Evolutionary conservation across 208 protist species (phyloP), one percentile per base, ranked within the genome.

Genomic region (Angomonas deanei): DNA sequence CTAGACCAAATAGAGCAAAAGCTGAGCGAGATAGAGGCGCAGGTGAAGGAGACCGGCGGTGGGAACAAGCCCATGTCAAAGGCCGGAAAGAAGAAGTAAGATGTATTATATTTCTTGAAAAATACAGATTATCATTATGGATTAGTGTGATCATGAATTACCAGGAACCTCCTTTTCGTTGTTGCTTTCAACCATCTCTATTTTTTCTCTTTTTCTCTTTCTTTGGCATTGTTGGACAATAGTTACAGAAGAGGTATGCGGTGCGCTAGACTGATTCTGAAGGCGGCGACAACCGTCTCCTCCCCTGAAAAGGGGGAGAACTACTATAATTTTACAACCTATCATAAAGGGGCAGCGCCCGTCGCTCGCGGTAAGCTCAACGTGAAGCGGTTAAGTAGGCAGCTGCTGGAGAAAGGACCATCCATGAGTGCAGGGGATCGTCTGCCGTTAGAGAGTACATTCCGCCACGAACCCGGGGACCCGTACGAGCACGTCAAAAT

Each of bases 1-100:
- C 72, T 96, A 0, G 86, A 86, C 66, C 62, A 70, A n/a, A 78
- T 93, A 28, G 91, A 96, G 64, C 63, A 74, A 38, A 86, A 85
- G 55, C 72, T 96, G 15, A 54, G 61, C 3, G 79, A 67, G 5
- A 74, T 96, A 47, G 91, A 96, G 57, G 76, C 75, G 36, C 88
- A 92, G 50, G 79, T 96, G 33, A 78, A 59, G 1, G 80, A 84
- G 26, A 10, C 28, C 0, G 58, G 69, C 26, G 50, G 26, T 15
- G 48, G 68, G 13, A 27, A 31, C 13, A 73, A 73, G 1, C 64
- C 78, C 27, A 24, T 55, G 10, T 74, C 76, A 5, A 74, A 75
- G 61, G 42, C 59, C 6, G 30, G 55, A 10, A 81, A 78, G 27
- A 84, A 85, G 61, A 82, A 78, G 70, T 70, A 68, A 66, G 27